Percentiles rank a stretch among this genome's conserved stretches.
Conservation (phyloP, 305 asterid genomes). For the Salvia sclarea region DNA sequence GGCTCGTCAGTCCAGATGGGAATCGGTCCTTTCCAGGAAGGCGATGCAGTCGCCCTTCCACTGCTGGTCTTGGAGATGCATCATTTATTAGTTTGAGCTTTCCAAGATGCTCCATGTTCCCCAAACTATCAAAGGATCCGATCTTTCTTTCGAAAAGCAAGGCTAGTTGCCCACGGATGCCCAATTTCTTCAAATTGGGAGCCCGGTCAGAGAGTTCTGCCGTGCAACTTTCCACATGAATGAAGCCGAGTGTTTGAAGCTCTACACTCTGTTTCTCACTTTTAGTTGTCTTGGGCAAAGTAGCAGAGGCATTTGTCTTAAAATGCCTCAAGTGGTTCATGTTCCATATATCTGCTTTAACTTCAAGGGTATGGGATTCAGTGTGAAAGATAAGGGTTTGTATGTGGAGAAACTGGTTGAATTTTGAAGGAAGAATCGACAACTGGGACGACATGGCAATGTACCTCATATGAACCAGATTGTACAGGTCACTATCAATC, state of each 20-base stretch:
- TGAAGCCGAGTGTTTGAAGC: conserved; percentile 3
- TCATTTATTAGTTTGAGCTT: conserved; percentile 21
- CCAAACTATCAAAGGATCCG: neutral
- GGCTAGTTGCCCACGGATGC: conserved; percentile 1
- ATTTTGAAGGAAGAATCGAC: neutral
- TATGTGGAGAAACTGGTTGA: neutral
- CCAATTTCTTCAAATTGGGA: neutral
- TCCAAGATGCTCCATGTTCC: neutral
- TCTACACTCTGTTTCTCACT: neutral
- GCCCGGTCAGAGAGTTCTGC: neutral
- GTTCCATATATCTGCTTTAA: neutral
- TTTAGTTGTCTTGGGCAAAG: neutral
- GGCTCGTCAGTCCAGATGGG: conserved; percentile 25
- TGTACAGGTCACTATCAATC: neutral
- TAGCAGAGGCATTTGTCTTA: conserved; percentile 9
- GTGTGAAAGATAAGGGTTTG: conserved; percentile 4
- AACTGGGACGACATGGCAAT: neutral
- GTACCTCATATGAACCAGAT: conserved; percentile 9
- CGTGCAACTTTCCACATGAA: conserved; percentile 15
- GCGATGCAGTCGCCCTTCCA: conserved; percentile 1
- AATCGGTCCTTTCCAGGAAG: conserved; percentile 29
- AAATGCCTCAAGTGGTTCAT: conserved; percentile 16
- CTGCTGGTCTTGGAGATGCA: neutral
- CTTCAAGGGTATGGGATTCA: neutral
- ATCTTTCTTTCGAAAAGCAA: neutral